phyloP scores from a whole-genome alignment of 192 early-diverging fungal species.

The Rhizophagus clarus region DNA sequence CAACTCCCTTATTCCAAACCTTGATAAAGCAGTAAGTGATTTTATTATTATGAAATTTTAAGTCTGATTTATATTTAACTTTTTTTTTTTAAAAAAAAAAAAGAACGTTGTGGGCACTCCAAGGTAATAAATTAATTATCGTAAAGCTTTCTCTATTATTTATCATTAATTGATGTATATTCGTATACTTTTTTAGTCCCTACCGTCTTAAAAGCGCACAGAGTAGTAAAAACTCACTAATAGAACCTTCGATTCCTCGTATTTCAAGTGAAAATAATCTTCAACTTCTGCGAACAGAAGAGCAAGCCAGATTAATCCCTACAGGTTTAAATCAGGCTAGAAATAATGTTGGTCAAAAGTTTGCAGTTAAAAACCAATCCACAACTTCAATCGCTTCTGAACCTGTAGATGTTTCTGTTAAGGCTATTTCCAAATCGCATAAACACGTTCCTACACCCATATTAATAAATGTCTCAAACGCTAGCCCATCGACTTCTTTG shows the following conservation, averaged over 20 bases:
- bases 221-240: conserved; percentile 13
- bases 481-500: conserved; percentile 7
- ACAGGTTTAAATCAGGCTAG: conserved; percentile 27
- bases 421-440: conserved; percentile 19
- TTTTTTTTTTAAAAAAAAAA: conserved; percentile 25
- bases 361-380: conserved; percentile 35
- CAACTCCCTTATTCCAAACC: background rate
- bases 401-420: conserved; percentile 24
- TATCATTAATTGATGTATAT: background rate
- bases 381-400: conserved; percentile 39
- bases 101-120: conserved; percentile 38
- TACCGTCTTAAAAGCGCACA: conserved; percentile 14
- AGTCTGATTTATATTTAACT: background rate
- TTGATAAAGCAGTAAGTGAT: background rate
- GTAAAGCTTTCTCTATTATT: background rate
- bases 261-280: conserved; percentile 44
- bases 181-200: background rate
- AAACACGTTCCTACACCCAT: background rate
- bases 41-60: background rate
- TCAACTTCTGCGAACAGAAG: conserved; percentile 31
- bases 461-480: background rate
- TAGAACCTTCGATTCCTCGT: conserved; percentile 35
- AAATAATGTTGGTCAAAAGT: conserved; percentile 33
- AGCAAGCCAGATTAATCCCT: conserved; percentile 32
- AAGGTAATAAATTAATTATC: conserved; percentile 29